Percentiles rank a stretch among this genome's conserved stretches.
These are phyloP conservation scores for Cenococcum geophilum DNA, from an alignment of 495 filamentous ascomycete species.

Conservation along the genomic window DNA sequence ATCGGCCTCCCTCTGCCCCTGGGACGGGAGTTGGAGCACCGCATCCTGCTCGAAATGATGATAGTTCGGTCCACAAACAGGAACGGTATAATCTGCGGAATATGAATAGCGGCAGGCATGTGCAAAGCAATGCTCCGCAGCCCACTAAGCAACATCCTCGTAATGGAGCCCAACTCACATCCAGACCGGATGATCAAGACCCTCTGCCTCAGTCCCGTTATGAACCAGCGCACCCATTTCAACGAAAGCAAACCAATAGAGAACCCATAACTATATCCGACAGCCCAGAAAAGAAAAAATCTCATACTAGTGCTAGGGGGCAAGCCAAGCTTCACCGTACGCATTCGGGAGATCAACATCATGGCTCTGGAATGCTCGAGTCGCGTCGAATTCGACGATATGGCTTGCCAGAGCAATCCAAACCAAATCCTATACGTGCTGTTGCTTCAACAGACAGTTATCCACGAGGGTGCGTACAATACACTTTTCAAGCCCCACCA, in stretches of 20 bases:
- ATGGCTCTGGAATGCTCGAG: background rate
- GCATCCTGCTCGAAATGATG: too few relatives aligned
- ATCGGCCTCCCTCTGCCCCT: background rate
- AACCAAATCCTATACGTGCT: background rate
- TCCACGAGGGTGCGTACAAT: background rate
- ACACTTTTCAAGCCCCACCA: background rate
- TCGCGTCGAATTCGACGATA: background rate
- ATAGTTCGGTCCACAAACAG: too few relatives aligned
- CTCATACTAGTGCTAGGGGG: background rate
- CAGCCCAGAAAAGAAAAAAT: background rate
- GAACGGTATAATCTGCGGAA: too few relatives aligned
- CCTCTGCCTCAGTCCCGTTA: too few relatives aligned
- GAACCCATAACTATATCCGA: background rate
- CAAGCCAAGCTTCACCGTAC: background rate
- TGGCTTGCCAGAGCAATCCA: background rate
- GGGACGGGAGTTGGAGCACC: background rate
- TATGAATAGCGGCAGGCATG: too few relatives aligned
- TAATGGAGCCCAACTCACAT: too few relatives aligned
- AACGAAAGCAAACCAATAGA: background rate
- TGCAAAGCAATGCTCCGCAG: too few relatives aligned
- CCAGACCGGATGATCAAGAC: too few relatives aligned
- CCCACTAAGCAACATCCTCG: too few relatives aligned
- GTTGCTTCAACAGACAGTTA: background rate
- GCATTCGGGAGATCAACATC: background rate
- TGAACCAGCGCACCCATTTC: too few relatives aligned